Conservation (phyloP, 768 basidiomycete genomes). For the Trichaptum fuscoviolaceum region DNA sequence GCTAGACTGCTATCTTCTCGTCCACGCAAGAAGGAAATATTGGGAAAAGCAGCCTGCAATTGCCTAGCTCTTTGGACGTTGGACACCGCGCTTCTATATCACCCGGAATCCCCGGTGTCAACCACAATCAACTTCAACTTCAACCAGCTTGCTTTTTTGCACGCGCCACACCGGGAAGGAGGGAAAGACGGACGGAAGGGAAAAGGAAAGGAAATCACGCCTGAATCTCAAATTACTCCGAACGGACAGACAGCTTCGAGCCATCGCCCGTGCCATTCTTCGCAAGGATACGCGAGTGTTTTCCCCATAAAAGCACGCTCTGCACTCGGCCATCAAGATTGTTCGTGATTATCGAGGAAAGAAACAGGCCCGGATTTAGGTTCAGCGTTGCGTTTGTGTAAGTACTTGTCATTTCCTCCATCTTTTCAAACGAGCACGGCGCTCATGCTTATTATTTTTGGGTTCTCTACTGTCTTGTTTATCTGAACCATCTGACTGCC, state of each 20-base stretch:
- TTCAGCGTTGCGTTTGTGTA: background rate
- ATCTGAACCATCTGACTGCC: background rate
- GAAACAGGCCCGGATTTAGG: background rate
- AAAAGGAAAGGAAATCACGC: background rate
- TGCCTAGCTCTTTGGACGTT: background rate
- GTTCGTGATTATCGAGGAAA: background rate
- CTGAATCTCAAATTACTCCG: background rate
- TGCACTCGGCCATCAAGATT: background rate
- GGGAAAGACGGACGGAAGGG: background rate
- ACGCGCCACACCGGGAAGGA: constrained; percentile 1
- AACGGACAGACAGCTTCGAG: background rate
- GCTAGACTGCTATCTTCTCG: background rate
- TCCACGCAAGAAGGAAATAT: background rate
- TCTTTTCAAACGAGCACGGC: too few species aligned
- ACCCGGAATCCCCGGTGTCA: background rate
- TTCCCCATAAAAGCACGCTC: background rate
- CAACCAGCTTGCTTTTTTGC: background rate
- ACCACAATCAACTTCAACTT: background rate
- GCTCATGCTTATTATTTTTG: background rate
- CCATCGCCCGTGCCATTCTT: background rate
- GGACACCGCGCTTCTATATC: background rate
- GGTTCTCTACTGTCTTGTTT: background rate
- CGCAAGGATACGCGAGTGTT: background rate
- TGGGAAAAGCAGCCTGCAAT: background rate
- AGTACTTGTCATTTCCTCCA: background rate